Evolutionary conservation across 108 stramenopile species (phyloP).

Genomic region (Skeletonema grethae): DNA sequence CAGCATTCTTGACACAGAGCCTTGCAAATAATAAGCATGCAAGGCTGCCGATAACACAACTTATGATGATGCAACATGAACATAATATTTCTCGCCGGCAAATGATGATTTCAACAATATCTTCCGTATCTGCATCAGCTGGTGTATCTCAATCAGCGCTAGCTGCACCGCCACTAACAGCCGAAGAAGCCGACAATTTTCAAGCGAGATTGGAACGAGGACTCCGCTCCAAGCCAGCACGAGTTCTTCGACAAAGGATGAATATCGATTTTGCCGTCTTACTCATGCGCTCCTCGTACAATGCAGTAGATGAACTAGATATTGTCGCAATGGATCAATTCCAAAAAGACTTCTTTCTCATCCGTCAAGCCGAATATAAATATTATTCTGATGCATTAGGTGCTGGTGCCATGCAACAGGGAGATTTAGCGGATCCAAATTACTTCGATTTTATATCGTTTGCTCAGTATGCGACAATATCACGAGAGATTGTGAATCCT

Average conservation of each 20-base stretch:
- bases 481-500: constrained; percentile 68
- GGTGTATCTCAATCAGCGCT: constrained; percentile 11
- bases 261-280: constrained; percentile 83
- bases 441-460: constrained; percentile 93
- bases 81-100: neutral
- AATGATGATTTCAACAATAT: constrained; percentile 2
- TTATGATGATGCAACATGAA: neutral
- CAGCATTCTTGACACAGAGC: neutral
- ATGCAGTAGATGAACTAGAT: constrained; percentile 77
- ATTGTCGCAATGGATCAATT: constrained; percentile 89
- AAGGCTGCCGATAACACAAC: neutral
- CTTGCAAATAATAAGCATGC: neutral
- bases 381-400: constrained; percentile 63
- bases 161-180: constrained; percentile 72
- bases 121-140: neutral
- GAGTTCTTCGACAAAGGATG: constrained; percentile 63
- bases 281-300: constrained; percentile 85
- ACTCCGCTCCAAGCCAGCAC: constrained; percentile 69
- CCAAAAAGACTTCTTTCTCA: constrained; percentile 84
- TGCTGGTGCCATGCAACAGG: constrained; percentile 70
- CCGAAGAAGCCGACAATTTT: constrained; percentile 65
- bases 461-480: constrained; percentile 83
- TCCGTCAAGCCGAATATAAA: constrained; percentile 76
- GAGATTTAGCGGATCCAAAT: constrained; percentile 81
- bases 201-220: constrained; percentile 57